Evolutionary conservation across 2,329 filamentous ascomycete species (phyloP), one percentile per base, ranked within the genome.

Genomic region (Epicoccum sorghinum): DNA sequence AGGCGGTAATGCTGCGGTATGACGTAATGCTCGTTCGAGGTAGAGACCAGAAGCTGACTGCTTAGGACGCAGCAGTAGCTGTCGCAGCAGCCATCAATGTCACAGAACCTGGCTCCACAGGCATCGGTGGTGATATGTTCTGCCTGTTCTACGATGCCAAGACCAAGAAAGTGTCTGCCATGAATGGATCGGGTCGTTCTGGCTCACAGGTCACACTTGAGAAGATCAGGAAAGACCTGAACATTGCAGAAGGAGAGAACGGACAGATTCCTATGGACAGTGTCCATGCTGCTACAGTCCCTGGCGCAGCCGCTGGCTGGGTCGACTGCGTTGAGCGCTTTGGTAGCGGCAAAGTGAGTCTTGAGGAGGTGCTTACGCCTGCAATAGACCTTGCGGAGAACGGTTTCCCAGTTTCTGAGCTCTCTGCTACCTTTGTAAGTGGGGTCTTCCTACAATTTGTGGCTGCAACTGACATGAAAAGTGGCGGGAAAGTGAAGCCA

Each of bases 101-200:
- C 70, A 96, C 93, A 0, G 95, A 99, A 72, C 95, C 95, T 7
- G 87, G 87, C 55, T 95, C 90, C 5, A 98, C 95, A 0, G 95
- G 95, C 36, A 97, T 99, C 56, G 95, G 95, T 52, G 95, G 95
- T 59, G 95, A 99, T 77, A 92, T 96, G 87, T 99, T 98, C 78
- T 93, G 93, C 74, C 85, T 98, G 32, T 97, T 86, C 81, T 98
- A 93, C 79, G 85, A 96, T 71, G 91, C 91, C 37, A 84, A 88
- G 64, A 90, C 88, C 0, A 89, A 89, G 70, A 89, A 89, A 59
- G 88, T 98, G 7, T 88, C 87, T 49, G 90, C 92, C 8, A 79
- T 98, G 75, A 99, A 99, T 75, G 95, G 93, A 18, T 97, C 93
- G 1, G 95, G 95, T n/a, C 87, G 95, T 25, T 86, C 91, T 3